Percentiles rank a stretch among this genome's conserved stretches.
Conservation (phyloP, 179 eudicot species). For the Drosera spatulata region DNA sequence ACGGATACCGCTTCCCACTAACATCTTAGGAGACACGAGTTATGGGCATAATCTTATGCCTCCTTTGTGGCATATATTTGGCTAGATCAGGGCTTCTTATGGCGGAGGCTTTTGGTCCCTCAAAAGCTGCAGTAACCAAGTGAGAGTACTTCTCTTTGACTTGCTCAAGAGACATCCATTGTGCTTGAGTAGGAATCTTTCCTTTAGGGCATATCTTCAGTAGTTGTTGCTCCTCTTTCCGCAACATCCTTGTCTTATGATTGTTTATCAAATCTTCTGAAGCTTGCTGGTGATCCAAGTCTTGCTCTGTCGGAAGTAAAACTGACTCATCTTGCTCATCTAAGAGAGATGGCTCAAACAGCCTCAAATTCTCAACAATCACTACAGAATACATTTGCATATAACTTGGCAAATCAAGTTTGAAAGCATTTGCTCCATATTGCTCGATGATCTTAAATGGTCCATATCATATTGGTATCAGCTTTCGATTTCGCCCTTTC, state of each 20-base stretch:
- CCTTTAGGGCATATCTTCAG: too few species aligned
- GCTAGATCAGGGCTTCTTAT: not conserved
- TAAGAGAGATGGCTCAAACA: not conserved
- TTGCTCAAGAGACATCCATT: too few species aligned
- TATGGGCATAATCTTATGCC: too few species aligned
- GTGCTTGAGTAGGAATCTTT: too few species aligned
- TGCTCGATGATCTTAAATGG: not conserved
- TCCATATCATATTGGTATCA: not conserved
- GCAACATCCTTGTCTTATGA: not conserved
- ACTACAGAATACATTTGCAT: not conserved
- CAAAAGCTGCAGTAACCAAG: not conserved
- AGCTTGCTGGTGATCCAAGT: not conserved
- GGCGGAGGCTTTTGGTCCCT: not conserved
- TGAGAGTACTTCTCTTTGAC: not conserved
- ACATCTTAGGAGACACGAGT: too few species aligned
- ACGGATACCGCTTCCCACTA: too few species aligned
- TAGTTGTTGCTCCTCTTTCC: not conserved
- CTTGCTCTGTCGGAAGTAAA: not conserved
- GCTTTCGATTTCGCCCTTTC: not conserved
- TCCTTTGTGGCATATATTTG: too few species aligned
- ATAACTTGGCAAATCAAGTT: not conserved
- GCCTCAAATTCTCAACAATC: not conserved
- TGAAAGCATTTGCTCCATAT: not conserved
- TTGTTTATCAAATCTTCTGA: not conserved
- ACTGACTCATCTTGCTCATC: not conserved